phyloP scores from a whole-genome alignment of 139 green algal genomes.

The Zygnema circumcarinatum region DNA sequence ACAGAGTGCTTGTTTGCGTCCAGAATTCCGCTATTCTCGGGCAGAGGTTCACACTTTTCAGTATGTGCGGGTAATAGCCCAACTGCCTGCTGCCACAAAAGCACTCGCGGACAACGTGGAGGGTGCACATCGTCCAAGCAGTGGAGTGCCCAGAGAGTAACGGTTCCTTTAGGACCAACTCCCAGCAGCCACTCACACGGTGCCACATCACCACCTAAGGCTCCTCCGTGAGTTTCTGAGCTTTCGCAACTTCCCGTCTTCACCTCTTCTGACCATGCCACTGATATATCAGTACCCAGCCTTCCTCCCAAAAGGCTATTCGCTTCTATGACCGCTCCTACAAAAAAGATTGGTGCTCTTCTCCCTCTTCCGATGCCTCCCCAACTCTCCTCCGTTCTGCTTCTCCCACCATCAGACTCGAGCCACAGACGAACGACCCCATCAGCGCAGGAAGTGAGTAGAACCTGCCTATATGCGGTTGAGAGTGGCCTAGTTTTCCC shows the following conservation, averaged over 20 bases:
- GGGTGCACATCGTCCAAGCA: background rate
- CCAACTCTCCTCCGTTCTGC: background rate
- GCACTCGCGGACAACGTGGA: slow-evolving; percentile 10
- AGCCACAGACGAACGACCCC: slow-evolving; percentile 26
- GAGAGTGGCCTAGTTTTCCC: background rate
- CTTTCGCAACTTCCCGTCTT: background rate
- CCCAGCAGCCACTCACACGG: slow-evolving; percentile 26
- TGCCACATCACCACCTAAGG: background rate
- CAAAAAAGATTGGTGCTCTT: background rate
- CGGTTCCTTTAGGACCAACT: background rate
- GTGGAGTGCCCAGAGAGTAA: slow-evolving; percentile 24
- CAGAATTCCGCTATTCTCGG: background rate
- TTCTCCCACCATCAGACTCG: background rate
- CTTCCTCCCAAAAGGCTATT: background rate
- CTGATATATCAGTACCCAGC: background rate
- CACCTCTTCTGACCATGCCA: slow-evolving; percentile 3
- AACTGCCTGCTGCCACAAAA: slow-evolving; percentile 5
- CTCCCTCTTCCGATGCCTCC: background rate
- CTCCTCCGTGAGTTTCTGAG: background rate
- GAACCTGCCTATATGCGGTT: background rate
- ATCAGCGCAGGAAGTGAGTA: slow-evolving; percentile 29
- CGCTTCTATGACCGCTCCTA: slow-evolving; percentile 12
- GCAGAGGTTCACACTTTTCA: background rate
- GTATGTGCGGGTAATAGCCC: background rate
- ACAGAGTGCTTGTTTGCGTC: background rate